Evolutionary conservation across 78 protist genomes (phyloP), one percentile per base, ranked within the genome.

Genomic region (Dictyostelium discoideum): DNA sequence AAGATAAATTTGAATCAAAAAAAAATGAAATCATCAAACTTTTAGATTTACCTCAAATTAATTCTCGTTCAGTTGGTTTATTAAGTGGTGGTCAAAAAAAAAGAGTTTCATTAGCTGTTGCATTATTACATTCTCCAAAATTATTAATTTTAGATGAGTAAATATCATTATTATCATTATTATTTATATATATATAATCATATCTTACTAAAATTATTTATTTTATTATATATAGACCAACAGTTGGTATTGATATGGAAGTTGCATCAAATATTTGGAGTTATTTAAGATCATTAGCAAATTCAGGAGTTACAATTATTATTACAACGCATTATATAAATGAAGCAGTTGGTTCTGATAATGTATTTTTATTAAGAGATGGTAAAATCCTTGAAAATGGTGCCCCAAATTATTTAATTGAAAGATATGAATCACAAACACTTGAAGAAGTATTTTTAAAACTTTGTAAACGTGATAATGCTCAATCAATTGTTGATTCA

Each of bases 301-400:
- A 46, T 10, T 44, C 57, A 24, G 93, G 89, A 37, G 92, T 90
- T 14, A 85, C 97, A 8, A 81, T 96, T 24, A 79, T 96, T 48
- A 63, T 96, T 46, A 96, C 97, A 18, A 96, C 97, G 0, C 97
- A 96, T 60, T 96, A 92, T 85, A 93, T 96, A 1, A 96, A 96
- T 32, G 97, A 96, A 80, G 97, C 97, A 8, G 85, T 86, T 13
- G 67, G 40, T 13, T 44, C 89, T 1, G 88, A 92, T 60, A 67
- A 32, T 8, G 95, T 92, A 8, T 54, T 60, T n/a, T 29, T 92
- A 8, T 48, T 92, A 37, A 79, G 95, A 57, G n/a, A 92, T 57
- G 95, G 95, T 48, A 82, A 74, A n/a, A 92, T 92, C 1, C 39
- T 92, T 5, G 97, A 63, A 48, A 76, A 84, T 40, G 96, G 85